Percentiles rank a stretch among this genome's conserved stretches.
phyloP scores from a whole-genome alignment of 345 rosid species.

The Eucalyptus rudis region DNA sequence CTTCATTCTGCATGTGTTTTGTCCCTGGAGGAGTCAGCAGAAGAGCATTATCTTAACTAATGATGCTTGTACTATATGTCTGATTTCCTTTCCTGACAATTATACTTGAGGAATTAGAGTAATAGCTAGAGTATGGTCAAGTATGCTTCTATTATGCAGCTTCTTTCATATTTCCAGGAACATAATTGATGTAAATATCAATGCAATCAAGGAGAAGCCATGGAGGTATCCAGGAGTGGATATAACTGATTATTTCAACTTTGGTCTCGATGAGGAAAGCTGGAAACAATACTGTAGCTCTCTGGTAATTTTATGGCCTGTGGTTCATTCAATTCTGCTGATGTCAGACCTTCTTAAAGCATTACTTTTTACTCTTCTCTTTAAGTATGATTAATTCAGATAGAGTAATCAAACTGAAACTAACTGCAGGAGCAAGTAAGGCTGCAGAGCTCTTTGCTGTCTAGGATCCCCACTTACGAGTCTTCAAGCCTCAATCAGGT shows the following conservation, averaged over 20 bases:
- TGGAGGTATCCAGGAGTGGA: slow-evolving; percentile 47
- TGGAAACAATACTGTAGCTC: slow-evolving; percentile 57
- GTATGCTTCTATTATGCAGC: background rate
- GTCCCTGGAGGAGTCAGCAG: background rate
- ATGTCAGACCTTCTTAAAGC: background rate
- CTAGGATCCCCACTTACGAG: background rate
- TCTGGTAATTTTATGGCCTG: slow-evolving; percentile 18
- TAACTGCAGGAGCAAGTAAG: slow-evolving; percentile 15
- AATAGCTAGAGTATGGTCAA: background rate
- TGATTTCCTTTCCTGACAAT: background rate
- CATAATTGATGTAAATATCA: slow-evolving; percentile 31
- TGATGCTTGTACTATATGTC: background rate
- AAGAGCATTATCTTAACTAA: background rate
- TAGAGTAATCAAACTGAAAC: background rate
- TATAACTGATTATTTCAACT: slow-evolving; percentile 53
- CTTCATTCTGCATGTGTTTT: background rate
- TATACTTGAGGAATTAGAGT: background rate
- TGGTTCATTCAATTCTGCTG: background rate
- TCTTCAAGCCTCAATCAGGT: slow-evolving; percentile 10
- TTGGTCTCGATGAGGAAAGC: slow-evolving; percentile 49
- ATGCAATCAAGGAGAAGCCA: slow-evolving; percentile 41
- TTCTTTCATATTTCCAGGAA: slow-evolving; percentile 19
- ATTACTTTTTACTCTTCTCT: background rate
- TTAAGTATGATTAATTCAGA: background rate
- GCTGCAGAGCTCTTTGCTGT: slow-evolving; percentile 1